Conservation (phyloP, 306 rosid species). For the Cicer yamashitae region DNA sequence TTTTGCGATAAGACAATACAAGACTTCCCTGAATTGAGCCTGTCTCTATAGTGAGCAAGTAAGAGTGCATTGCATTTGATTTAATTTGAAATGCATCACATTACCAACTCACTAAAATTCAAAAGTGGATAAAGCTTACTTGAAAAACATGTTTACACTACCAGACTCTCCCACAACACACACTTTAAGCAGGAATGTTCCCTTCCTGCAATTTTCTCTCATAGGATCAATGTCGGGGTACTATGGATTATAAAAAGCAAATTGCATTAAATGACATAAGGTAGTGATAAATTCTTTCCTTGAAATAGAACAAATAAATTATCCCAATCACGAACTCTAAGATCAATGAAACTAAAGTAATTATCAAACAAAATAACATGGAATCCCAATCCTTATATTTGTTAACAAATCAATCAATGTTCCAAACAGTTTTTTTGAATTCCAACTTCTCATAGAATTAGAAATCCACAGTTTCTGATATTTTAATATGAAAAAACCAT, state of each 20-base stretch:
- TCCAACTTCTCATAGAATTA: background rate
- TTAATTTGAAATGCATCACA: background rate
- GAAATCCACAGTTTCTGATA: background rate
- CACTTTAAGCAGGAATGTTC: background rate
- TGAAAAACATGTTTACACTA: background rate
- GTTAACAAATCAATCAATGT: slow-evolving; percentile 3
- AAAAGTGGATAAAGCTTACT: background rate
- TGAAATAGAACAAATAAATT: slow-evolving; percentile 6
- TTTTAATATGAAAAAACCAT: background rate
- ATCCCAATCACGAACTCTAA: background rate
- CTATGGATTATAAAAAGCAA: background rate
- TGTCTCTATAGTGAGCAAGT: background rate
- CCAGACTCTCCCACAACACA: background rate
- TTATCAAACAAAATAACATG: background rate
- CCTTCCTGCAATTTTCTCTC: slow-evolving; percentile 2
- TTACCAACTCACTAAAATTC: background rate
- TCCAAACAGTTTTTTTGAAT: slow-evolving; percentile 11
- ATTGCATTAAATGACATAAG: background rate
- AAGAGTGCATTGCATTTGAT: background rate
- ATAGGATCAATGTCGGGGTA: background rate
- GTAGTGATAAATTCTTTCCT: background rate
- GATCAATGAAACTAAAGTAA: background rate
- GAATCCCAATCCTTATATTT: background rate
- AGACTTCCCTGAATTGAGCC: background rate
- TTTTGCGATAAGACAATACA: background rate